Percentiles rank a stretch among this genome's conserved stretches.
These are phyloP conservation scores for Buxus sempervirens DNA, from an alignment of 164 flowering plant species.

Conservation along the genomic window DNA sequence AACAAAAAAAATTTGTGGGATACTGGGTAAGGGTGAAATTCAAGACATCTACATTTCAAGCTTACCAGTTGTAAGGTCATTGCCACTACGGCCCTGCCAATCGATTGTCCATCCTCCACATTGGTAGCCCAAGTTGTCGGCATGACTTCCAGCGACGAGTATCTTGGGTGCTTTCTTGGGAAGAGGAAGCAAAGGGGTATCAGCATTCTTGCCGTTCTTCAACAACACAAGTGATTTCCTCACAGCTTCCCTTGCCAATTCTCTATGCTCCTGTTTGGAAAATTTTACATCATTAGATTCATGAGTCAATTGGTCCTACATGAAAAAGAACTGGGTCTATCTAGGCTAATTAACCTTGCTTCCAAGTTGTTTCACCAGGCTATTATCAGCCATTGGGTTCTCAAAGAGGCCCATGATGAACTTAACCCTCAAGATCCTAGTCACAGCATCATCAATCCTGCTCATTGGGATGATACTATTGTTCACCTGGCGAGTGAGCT, in stretches of 20 bases:
- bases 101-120: conserved; percentile 63
- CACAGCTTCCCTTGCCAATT: conserved; percentile 61
- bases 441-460: conserved; percentile 39
- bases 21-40: too few species aligned
- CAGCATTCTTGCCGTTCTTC: conserved; percentile 40
- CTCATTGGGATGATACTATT: conserved; percentile 29
- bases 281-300: not conserved
- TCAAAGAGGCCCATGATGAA: conserved; percentile 43
- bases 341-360: conserved; percentile 30
- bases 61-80: conserved; percentile 35
- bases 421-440: conserved; percentile 37
- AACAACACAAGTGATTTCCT: conserved; percentile 53
- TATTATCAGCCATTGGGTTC: conserved; percentile 34
- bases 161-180: conserved; percentile 46
- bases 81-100: conserved; percentile 47
- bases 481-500: conserved; percentile 26
- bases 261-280: conserved; percentile 40
- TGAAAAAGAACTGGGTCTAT: too few species aligned
- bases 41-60: too few species aligned
- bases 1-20: too few species aligned
- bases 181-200: conserved; percentile 42
- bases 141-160: conserved; percentile 51
- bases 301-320: not conserved
- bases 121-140: conserved; percentile 50
- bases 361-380: conserved; percentile 31